These are phyloP conservation scores for Trichoderma arundinaceum DNA, from an alignment of 2,329 filamentous ascomycete genomes.

Conservation along the genomic window DNA sequence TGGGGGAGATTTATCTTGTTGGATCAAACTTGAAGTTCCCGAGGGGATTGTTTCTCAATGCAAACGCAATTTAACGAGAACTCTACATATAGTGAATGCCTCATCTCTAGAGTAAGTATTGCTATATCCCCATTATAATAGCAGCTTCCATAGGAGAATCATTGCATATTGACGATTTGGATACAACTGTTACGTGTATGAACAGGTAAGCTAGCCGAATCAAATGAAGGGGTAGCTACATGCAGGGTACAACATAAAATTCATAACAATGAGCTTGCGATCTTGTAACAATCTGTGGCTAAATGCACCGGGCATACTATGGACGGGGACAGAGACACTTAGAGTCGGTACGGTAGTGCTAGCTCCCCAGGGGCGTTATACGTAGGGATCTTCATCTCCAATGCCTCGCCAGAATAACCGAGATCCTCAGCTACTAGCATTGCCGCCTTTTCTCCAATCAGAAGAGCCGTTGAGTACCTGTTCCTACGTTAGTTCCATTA, in stretches of 20 bases:
- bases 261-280: neutral
- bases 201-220: neutral
- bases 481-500: neutral
- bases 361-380: conserved; percentile 21
- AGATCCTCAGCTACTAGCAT: conserved; percentile 26
- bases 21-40: too few species aligned
- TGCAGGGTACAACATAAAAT: neutral
- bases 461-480: conserved; percentile 24
- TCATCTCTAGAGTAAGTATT: too few species aligned
- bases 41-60: too few species aligned
- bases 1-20: too few species aligned
- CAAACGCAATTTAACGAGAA: too few species aligned
- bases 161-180: conserved; percentile 2
- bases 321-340: neutral
- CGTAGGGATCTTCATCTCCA: conserved; percentile 26
- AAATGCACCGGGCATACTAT: neutral
- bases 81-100: too few species aligned
- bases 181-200: neutral
- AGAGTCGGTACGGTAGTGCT: conserved; percentile 19
- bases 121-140: too few species aligned
- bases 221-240: neutral
- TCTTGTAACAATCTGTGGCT: neutral
- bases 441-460: conserved; percentile 25
- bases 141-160: neutral
- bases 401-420: conserved; percentile 23